Evolutionary conservation across 495 filamentous ascomycete genomes (phyloP), one percentile per base, ranked within the genome.

Genomic region (Talaromyces proteolyticus): DNA sequence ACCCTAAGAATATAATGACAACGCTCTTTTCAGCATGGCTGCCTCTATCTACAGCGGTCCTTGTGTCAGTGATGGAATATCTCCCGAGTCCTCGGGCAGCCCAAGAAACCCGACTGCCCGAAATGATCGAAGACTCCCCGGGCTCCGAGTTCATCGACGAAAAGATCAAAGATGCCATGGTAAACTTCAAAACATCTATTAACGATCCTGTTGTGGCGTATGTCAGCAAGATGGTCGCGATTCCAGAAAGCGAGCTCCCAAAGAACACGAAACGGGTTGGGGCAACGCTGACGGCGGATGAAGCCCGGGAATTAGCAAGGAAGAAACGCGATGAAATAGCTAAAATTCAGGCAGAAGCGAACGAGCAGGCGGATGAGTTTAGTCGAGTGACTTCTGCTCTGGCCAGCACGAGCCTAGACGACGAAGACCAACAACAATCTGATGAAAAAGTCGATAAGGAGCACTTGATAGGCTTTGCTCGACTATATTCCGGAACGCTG

Each of bases 221-320:
- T 56, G 89, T 99, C 38, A 96, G 91, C 67, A 99, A 99, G 66
- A 95, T 99, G 91, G 87, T 96, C 18, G 90, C 93, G 1, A 80
- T 97, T 16, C 91, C 89, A 2, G 88, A 91, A 58, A 96, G 88
- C 58, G 91, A 97, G 53, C 75, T 99, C 16, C 82, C 84, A 2
- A 89, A 91, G 53, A 92, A 84, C 60, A 80, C 87, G 22, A 80
- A 85, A 53, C 69, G 73, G 6, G 67, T 66, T 23, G 85, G 86
- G 1, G 61, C 58, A 16, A 75, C 80, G 23, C 77, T 99, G 57
- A 92, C 80, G 46, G 84, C 88, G 0, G 94, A 93, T 38, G 94
- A 96, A 65, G 95, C 94, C 10, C 72, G 88, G 50, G 91, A 96
- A 53, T 59, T 94, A 38, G 92, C 83, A 0, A 80, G 89, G n/a